Base-by-base conservation (phyloP, 352 stramenopile species). In the Pilasporangium apinafurcum region DNA sequence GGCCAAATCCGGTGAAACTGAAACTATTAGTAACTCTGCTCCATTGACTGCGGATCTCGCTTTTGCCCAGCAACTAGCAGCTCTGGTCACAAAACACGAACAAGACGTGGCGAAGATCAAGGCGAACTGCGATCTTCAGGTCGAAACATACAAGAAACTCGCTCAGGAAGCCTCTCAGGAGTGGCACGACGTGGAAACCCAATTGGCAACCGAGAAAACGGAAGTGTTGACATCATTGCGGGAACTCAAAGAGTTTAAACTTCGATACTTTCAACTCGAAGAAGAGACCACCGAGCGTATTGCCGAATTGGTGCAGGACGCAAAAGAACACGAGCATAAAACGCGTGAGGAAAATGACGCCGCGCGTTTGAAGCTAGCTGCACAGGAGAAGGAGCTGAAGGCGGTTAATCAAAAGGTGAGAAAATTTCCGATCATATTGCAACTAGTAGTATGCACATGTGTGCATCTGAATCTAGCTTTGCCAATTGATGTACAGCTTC, bases 221-320 rank as follows among this genome's bases (percentile, higher is more conserved):
- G 63, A 82, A 42, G 67, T 81, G 31, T 48, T 88, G 3, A 43
- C 52, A 17, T 64, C 57, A 8, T 49, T 85, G 26, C 68, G 73
- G 40, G 76, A 88, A 31, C 60, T 88, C n/a, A 85, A 82, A 48
- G 70, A 86, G 28, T 80, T 85, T 44, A 88, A 88, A 38, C 18
- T 80, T 37, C 65, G 71, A 5, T 84, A 62, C 54, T 86, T 83
- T 30, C 53, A 83, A 24, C 55, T 86, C 18, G 76, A 88, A 25
- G 53, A 74, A 20, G 60, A 81, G 24, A 70, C 62, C 13, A 80
- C 70, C 0, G 66, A 80, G 27, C 73, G 76, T 5, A 78, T 86
- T 21, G 70, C 70, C 0, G 76, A 88, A 32, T 54, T 88, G 43
- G 56, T 85, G 7, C 57, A 83, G 18, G 68, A 88, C 5, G 64